Conservation (phyloP, 148 eudicot species). For the Rhododendron ovatum region DNA sequence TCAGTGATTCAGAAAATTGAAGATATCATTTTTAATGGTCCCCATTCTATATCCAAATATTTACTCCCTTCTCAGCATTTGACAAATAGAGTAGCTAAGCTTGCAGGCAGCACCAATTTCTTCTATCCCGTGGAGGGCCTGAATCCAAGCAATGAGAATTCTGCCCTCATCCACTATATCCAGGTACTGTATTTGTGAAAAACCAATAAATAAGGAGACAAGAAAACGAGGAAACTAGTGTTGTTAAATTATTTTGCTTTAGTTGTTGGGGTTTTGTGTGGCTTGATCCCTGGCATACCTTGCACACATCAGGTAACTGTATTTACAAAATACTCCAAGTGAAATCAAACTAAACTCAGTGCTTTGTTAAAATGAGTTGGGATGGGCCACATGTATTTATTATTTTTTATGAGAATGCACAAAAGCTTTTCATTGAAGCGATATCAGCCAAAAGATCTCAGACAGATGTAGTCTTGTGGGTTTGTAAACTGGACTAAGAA, state of each 20-base stretch:
- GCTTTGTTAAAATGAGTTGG: background rate
- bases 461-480: background rate
- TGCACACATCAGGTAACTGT: background rate
- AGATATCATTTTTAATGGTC: constrained; percentile 46
- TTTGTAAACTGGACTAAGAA: background rate
- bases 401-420: background rate
- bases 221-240: background rate
- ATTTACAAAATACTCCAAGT: background rate
- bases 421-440: background rate
- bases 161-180: constrained; percentile 77
- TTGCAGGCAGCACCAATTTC: constrained; percentile 43
- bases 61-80: constrained; percentile 66
- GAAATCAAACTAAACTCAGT: background rate
- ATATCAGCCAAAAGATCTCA: too few relatives aligned
- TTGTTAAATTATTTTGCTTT: background rate
- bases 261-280: background rate
- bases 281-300: background rate
- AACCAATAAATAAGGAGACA: background rate
- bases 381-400: background rate
- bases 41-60: constrained; percentile 49
- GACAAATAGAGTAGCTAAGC: constrained; percentile 68
- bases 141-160: constrained; percentile 81
- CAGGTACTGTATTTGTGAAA: constrained; percentile 39
- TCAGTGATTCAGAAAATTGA: constrained; percentile 55
- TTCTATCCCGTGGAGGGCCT: constrained; percentile 59